Conservation (phyloP, 345 rosid species). For the Populus alba region DNA sequence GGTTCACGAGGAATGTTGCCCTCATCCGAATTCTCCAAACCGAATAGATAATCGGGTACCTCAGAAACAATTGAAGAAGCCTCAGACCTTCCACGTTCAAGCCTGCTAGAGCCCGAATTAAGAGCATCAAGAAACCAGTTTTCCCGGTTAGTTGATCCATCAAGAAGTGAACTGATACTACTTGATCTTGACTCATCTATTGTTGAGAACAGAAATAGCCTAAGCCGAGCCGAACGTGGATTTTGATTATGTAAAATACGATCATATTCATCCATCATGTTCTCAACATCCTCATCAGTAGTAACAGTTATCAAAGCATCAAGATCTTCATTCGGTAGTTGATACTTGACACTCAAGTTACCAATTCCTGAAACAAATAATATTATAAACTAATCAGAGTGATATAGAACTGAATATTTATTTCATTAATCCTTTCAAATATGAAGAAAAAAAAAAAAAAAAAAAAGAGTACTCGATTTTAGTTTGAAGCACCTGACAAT, state of each 20-base stretch:
- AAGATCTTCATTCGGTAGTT: slow-evolving; percentile 94
- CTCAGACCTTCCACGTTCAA: slow-evolving; percentile 79
- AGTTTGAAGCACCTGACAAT: slow-evolving; percentile 60
- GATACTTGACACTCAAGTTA: slow-evolving; percentile 76
- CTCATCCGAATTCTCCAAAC: slow-evolving; percentile 71
- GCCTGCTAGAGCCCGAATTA: slow-evolving; percentile 53
- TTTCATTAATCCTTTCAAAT: slow-evolving; percentile 11
- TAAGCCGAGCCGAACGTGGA: slow-evolving; percentile 75
- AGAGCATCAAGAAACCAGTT: slow-evolving; percentile 93
- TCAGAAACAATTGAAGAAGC: slow-evolving; percentile 85
- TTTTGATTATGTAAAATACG: slow-evolving; percentile 65
- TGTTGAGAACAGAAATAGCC: slow-evolving; percentile 63
- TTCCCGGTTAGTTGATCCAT: slow-evolving; percentile 77
- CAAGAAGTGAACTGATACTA: slow-evolving; percentile 84
- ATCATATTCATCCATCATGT: slow-evolving; percentile 98
- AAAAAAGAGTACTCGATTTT: too few species aligned
- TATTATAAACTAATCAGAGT: not conserved
- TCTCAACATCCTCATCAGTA: slow-evolving; percentile 90
- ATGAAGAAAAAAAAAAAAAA: too few species aligned
- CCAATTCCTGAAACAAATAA: slow-evolving; percentile 40
- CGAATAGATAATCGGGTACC: slow-evolving; percentile 85
- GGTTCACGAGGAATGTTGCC: slow-evolving; percentile 18
- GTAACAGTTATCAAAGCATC: slow-evolving; percentile 91
- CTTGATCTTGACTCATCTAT: slow-evolving; percentile 66
- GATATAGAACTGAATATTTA: not conserved